Percentiles rank a stretch among this genome's conserved stretches.
Conservation (phyloP, 1,284 basidiomycete genomes). For the Chondrostereum purpureum region DNA sequence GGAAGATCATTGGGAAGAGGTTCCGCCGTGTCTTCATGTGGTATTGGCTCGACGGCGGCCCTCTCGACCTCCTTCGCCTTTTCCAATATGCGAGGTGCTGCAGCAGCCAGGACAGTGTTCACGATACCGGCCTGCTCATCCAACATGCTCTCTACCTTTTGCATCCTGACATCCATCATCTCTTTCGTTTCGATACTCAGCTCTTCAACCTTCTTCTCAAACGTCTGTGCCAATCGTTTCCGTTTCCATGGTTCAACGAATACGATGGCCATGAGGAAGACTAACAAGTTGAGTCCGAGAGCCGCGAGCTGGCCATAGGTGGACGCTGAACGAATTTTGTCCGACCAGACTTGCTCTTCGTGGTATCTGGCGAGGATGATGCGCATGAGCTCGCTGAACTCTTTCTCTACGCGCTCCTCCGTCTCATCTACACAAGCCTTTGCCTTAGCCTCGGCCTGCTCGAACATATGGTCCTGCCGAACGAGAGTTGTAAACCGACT, state of each 20-base stretch:
- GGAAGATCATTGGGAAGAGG: neutral
- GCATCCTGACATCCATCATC: slow-evolving; percentile 40
- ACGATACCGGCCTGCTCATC: slow-evolving; percentile 35
- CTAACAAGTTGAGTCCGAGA: slow-evolving; percentile 78
- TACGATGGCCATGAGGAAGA: slow-evolving; percentile 83
- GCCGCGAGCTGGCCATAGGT: slow-evolving; percentile 85
- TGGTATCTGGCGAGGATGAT: slow-evolving; percentile 86
- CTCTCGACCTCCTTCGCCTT: neutral
- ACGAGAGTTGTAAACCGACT: slow-evolving; percentile 80
- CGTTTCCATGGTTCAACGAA: slow-evolving; percentile 95
- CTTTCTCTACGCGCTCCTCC: slow-evolving; percentile 76
- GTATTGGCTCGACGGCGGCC: no score
- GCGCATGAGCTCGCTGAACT: slow-evolving; percentile 82
- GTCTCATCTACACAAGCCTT: slow-evolving; percentile 58
- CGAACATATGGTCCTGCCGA: slow-evolving; percentile 78
- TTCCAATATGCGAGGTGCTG: neutral
- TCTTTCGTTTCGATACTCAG: slow-evolving; percentile 53
- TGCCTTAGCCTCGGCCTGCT: slow-evolving; percentile 68
- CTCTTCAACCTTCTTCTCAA: slow-evolving; percentile 79
- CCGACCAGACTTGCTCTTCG: slow-evolving; percentile 96
- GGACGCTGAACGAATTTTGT: slow-evolving; percentile 90
- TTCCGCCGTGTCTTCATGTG: no score
- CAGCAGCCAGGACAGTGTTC: neutral
- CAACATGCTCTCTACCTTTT: slow-evolving; percentile 42
- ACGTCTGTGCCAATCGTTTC: slow-evolving; percentile 72